phyloP scores from a whole-genome alignment of 371 early-diverging fungal genomes.

The Mortierella sp. region DNA sequence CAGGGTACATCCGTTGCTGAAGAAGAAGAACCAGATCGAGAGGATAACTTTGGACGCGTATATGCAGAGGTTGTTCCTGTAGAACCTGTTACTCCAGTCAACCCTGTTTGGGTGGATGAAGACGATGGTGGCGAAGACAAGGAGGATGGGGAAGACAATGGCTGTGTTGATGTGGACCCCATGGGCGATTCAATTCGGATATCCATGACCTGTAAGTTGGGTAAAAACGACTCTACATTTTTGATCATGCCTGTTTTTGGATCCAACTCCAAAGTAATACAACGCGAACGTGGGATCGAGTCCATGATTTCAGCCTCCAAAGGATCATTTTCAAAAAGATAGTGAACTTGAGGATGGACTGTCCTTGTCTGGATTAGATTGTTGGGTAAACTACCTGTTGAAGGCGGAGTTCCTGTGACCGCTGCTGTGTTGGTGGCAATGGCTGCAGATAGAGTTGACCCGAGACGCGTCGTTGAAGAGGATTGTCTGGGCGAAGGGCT shows the following conservation, averaged over 20 bases:
- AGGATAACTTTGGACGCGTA: too few species aligned
- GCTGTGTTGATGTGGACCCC: not conserved
- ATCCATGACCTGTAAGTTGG: slow-evolving; percentile 38
- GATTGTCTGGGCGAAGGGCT: not conserved
- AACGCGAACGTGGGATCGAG: slow-evolving; percentile 34
- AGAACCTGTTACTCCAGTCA: too few species aligned
- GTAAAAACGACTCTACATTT: slow-evolving; percentile 43
- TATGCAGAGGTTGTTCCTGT: too few species aligned
- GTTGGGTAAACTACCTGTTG: not conserved
- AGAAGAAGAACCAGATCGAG: not conserved
- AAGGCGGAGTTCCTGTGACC: not conserved
- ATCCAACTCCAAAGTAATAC: slow-evolving; percentile 42
- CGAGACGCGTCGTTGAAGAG: slow-evolving; percentile 1
- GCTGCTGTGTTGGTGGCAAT: too few species aligned
- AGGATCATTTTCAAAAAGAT: slow-evolving; percentile 43
- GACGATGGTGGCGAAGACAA: too few species aligned
- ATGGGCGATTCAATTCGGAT: slow-evolving; percentile 16
- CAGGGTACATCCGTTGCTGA: not conserved
- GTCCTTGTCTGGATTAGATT: slow-evolving; percentile 26
- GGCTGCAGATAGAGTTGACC: not conserved
- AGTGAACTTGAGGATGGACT: slow-evolving; percentile 40
- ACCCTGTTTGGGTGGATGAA: too few species aligned
- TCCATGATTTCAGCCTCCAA: slow-evolving; percentile 35
- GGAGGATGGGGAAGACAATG: not conserved
- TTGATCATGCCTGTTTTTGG: slow-evolving; percentile 27